Evolutionary conservation across 140 eudicot species (phyloP).

Genomic region (Flaveria floridana): DNA sequence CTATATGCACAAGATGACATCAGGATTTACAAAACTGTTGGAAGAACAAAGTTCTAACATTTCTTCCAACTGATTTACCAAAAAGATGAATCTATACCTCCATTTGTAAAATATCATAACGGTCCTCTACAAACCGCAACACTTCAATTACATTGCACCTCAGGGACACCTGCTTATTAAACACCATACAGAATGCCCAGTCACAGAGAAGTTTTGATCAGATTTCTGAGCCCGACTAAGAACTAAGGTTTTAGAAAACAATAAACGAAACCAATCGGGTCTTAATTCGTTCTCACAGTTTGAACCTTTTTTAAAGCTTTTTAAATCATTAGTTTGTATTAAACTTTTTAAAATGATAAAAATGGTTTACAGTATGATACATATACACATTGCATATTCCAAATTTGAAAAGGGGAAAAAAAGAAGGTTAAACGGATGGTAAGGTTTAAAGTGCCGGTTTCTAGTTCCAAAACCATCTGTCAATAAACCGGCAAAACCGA

Average conservation of each 20-base stretch:
- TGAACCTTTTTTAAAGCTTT: not conserved
- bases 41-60: conserved; percentile 20
- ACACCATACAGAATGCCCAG: not conserved
- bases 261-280: not conserved
- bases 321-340: not conserved
- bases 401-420: not conserved
- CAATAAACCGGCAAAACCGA: not conserved
- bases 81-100: conserved; percentile 30
- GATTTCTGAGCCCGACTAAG: not conserved
- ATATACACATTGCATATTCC: not conserved
- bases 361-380: no score
- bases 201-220: not conserved
- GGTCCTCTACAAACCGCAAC: conserved; percentile 25
- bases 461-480: not conserved
- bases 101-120: conserved; percentile 25
- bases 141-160: conserved; percentile 27
- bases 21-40: conserved; percentile 30
- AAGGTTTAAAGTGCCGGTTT: not conserved
- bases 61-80: conserved; percentile 9
- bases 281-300: not conserved
- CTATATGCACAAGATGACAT: conserved; percentile 31
- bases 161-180: no score
- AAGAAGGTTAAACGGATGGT: no score
- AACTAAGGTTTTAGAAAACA: not conserved
- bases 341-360: no score